Evolutionary conservation across 78 protist genomes (phyloP).

Genomic region (Tieghemostelium lacteum): DNA sequence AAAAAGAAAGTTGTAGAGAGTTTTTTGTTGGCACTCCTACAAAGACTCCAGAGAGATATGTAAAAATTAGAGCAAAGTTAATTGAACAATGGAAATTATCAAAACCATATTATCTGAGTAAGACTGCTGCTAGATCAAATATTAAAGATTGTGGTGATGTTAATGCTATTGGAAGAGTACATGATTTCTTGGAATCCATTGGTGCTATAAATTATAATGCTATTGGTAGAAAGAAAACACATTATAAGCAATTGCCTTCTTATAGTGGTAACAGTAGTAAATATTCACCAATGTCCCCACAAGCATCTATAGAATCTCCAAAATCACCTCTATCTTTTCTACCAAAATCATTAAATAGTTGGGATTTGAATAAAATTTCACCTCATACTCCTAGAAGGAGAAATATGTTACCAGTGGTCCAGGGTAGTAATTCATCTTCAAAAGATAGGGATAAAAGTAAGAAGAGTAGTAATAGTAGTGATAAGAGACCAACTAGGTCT

Average conservation of each 20-base stretch:
- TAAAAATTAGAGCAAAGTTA: conserved; percentile 47
- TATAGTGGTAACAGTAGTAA: too few relatives aligned
- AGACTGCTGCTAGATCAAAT: conserved; percentile 11
- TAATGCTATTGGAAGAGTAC: conserved; percentile 71
- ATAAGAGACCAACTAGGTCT: too few relatives aligned
- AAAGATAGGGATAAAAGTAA: not conserved
- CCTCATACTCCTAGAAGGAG: too few relatives aligned
- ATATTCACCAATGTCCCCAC: too few relatives aligned
- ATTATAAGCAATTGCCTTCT: not conserved
- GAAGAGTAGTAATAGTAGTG: not conserved
- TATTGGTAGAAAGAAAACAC: not conserved
- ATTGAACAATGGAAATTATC: conserved; percentile 27
- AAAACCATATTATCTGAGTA: conserved; percentile 38
- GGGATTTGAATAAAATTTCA: too few relatives aligned
- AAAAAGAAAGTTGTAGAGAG: conserved; percentile 28
- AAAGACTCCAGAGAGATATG: conserved; percentile 73
- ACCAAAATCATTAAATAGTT: too few relatives aligned
- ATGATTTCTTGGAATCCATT: conserved; percentile 39
- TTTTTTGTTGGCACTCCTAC: conserved; percentile 30
- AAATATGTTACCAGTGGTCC: too few relatives aligned
- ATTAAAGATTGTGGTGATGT: conserved; percentile 67
- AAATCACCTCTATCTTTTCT: too few relatives aligned
- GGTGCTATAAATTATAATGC: conserved; percentile 63
- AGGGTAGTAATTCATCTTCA: too few relatives aligned
- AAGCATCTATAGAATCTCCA: too few relatives aligned